phyloP scores from a whole-genome alignment of 371 early-diverging fungal genomes.

The Mortierella sp. region DNA sequence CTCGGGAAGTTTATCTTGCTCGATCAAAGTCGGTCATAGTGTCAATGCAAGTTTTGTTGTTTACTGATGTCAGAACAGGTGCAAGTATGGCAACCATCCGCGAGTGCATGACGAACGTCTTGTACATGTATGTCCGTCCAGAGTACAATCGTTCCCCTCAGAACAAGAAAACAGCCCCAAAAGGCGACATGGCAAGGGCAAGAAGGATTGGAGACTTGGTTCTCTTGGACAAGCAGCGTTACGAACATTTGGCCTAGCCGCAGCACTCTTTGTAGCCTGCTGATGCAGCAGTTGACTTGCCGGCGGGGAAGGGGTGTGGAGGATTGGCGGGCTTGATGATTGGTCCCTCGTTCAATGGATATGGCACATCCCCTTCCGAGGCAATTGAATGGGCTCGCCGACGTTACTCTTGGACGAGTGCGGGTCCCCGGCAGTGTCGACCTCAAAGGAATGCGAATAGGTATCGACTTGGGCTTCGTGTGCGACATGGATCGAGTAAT shows the following conservation, averaged over 20 bases:
- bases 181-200: conserved; percentile 41
- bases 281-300: not conserved
- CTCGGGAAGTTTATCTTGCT: no score
- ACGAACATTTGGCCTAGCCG: conserved; percentile 21
- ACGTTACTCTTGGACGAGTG: conserved; percentile 36
- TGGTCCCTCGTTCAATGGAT: conserved; percentile 14
- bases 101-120: no score
- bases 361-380: conserved; percentile 25
- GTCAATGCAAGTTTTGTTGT: no score
- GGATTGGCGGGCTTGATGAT: conserved; percentile 24
- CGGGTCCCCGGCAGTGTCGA: conserved; percentile 26
- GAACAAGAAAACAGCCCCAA: conserved; percentile 47
- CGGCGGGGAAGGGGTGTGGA: conserved; percentile 34
- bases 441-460: conserved; percentile 52
- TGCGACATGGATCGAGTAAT: conserved; percentile 39
- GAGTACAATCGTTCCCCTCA: no score
- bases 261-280: not conserved
- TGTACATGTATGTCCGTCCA: no score
- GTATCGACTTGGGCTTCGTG: conserved; percentile 25
- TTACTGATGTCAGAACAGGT: no score
- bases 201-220: conserved; percentile 29
- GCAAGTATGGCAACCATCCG: no score
- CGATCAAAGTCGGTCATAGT: no score
- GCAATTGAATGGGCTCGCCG: conserved; percentile 40
- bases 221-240: conserved; percentile 1